Base-by-base conservation (phyloP, 257 asterid genomes). In the Paulownia fortunei region DNA sequence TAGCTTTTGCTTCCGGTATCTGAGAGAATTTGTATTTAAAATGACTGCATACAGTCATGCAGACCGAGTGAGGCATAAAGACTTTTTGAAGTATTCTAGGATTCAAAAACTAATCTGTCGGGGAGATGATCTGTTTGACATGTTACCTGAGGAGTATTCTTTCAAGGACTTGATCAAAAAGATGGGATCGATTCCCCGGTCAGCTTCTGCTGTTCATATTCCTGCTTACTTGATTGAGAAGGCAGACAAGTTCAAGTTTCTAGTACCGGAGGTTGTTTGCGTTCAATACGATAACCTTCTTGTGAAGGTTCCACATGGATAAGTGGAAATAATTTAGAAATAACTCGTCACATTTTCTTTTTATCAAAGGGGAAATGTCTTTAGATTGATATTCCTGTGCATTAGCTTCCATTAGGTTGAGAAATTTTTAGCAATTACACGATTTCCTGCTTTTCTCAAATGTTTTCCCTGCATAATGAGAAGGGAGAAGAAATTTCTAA, bases 141-240 rank as follows among this genome's bases (percentile, higher is more conserved):
- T 95, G 99, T 66, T 95, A 37, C 99, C 99, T 0, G 99, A 95
- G 86, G 99, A 95, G 83, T 93, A 89, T 75, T 83, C 96, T 12
- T 95, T 95, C 74, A 84, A 89, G 82, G 96, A 93, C 47, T 71
- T 95, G 96, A 87, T 91, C 59, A 88, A 84, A 72, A 95, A 90
- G 81, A 90, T 93, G 98, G 99, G 99, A 30, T 69, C 98, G 1
- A 85, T 95, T 47, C 96, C 98, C 0, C 84, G 79, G 44, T 93
- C 99, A 1, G 83, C 89, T 21, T 95, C 99, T 0, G 99, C 94
- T 2, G 97, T 95, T 72, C 94, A 93, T 76, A 80, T 93, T 62
- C 98, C 99, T 2, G 87, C 96, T 26, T 87, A 82, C 75, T 73
- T 95, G 89, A 87, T 95, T 6, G 84, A 92, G 80, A 86, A 93